These are phyloP conservation scores for Kluyveromyces lactis DNA, from an alignment of 805 yeast species.

Conservation along the genomic window DNA sequence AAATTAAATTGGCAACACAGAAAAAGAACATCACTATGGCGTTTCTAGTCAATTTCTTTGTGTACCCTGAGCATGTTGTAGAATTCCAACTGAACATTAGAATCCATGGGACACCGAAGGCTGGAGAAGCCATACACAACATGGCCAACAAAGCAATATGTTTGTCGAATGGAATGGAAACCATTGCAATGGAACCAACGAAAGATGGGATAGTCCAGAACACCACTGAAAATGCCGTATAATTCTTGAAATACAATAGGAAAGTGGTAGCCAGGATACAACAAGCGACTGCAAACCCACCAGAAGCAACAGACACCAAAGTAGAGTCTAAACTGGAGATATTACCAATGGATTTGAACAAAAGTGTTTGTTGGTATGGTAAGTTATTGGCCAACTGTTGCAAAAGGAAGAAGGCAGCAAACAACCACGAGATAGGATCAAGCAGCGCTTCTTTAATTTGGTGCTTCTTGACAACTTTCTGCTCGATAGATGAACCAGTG, in stretches of 20 bases:
- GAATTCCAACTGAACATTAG: conserved; percentile 31
- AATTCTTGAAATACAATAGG: conserved; percentile 29
- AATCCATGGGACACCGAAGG: conserved; percentile 37
- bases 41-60: conserved; percentile 42
- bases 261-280: conserved; percentile 32
- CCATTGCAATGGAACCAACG: conserved; percentile 39
- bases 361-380: conserved; percentile 43
- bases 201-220: conserved; percentile 37
- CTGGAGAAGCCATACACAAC: conserved; percentile 38
- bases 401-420: conserved; percentile 33
- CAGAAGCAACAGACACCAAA: conserved; percentile 44
- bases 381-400: conserved; percentile 46
- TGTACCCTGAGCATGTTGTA: conserved; percentile 38
- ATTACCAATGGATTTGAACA: conserved; percentile 40
- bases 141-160: conserved; percentile 40
- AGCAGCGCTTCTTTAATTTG: conserved; percentile 43
- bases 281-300: conserved; percentile 40
- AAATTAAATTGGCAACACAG: conserved; percentile 41
- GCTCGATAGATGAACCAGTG: conserved; percentile 38
- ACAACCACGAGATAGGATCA: conserved; percentile 42
- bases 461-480: conserved; percentile 37
- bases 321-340: conserved; percentile 38
- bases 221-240: conserved; percentile 32
- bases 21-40: conserved; percentile 39
- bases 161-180: conserved; percentile 36